phyloP scores from a whole-genome alignment of 2,329 filamentous ascomycete species.

The Corynespora cassiicola region DNA sequence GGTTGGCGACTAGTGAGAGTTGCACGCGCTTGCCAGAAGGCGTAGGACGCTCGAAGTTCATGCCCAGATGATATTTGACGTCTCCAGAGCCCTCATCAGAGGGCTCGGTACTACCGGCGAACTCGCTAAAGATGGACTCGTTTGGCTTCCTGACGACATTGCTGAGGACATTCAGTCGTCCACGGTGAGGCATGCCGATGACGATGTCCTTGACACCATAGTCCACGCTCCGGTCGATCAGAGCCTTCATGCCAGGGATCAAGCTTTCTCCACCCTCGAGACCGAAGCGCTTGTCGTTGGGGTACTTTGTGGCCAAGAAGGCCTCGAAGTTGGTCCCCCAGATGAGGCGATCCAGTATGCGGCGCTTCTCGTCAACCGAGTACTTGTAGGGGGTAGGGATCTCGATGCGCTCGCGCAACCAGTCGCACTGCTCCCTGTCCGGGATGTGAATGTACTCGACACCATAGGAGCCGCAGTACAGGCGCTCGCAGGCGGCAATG shows the following conservation, averaged over 20 bases:
- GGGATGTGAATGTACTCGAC: constrained; percentile 99
- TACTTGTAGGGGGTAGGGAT: constrained; percentile 96
- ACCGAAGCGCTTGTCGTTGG: constrained; percentile 99
- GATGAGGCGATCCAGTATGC: constrained; percentile 95
- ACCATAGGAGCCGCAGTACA: constrained; percentile 97
- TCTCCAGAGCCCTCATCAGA: constrained; percentile 97
- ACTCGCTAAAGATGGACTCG: constrained; percentile 99
- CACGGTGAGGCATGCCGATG: constrained; percentile 99
- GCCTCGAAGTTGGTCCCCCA: constrained; percentile 98
- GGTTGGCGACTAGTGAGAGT: constrained; percentile 96
- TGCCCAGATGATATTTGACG: constrained; percentile 99
- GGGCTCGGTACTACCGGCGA: constrained; percentile 84
- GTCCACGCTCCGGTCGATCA: constrained; percentile 97
- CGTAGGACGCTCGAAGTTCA: constrained; percentile 99
- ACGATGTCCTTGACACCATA: constrained; percentile 99
- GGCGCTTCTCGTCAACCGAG: constrained; percentile 96
- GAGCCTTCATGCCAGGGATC: constrained; percentile 98
- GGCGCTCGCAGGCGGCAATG: constrained; percentile 87
- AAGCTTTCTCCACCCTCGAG: constrained; percentile 96
- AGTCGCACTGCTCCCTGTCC: constrained; percentile 96
- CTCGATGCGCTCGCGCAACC: constrained; percentile 94
- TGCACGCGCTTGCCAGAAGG: constrained; percentile 99
- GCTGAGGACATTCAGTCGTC: constrained; percentile 94
- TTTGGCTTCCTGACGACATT: constrained; percentile 99
- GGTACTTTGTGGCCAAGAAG: constrained; percentile 96